Conservation (phyloP, 495 filamentous ascomycete genomes). For the Beverwykella pulmonaria region DNA sequence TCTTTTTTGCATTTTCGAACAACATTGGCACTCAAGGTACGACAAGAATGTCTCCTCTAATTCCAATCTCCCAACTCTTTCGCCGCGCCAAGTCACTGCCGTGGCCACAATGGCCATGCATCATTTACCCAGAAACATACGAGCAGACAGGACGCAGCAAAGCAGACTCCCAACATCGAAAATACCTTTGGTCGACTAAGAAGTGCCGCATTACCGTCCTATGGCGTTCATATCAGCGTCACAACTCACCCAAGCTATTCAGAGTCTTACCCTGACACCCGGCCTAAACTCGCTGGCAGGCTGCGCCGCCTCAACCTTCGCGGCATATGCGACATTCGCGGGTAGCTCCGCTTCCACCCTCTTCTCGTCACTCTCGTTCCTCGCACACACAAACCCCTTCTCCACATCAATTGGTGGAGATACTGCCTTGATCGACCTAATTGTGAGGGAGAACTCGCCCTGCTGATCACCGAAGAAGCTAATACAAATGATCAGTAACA, state of each 20-base stretch:
- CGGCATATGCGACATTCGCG: too few relatives aligned
- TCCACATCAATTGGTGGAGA: slow-evolving; percentile 1
- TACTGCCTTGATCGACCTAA: slow-evolving; percentile 44
- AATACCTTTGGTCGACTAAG: neutral
- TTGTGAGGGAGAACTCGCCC: slow-evolving; percentile 64
- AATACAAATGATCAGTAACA: neutral
- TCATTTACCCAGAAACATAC: neutral
- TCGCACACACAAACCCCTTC: slow-evolving; percentile 5
- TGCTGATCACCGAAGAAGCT: slow-evolving; percentile 73
- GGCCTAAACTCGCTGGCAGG: too few relatives aligned
- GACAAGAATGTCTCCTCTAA: too few relatives aligned
- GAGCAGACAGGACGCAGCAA: neutral
- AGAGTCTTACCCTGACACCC: neutral
- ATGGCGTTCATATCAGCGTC: neutral
- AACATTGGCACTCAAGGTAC: too few relatives aligned
- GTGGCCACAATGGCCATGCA: neutral
- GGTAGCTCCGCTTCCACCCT: too few relatives aligned
- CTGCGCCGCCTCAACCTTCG: too few relatives aligned
- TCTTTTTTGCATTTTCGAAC: neutral
- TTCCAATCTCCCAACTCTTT: too few relatives aligned
- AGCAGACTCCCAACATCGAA: neutral
- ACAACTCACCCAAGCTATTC: neutral
- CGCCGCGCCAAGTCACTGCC: neutral
- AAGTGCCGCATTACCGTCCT: neutral
- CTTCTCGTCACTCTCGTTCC: neutral